These are phyloP conservation scores for Aspergillus sp. DNA, from an alignment of 2,329 filamentous ascomycete genomes.

Conservation along the genomic window DNA sequence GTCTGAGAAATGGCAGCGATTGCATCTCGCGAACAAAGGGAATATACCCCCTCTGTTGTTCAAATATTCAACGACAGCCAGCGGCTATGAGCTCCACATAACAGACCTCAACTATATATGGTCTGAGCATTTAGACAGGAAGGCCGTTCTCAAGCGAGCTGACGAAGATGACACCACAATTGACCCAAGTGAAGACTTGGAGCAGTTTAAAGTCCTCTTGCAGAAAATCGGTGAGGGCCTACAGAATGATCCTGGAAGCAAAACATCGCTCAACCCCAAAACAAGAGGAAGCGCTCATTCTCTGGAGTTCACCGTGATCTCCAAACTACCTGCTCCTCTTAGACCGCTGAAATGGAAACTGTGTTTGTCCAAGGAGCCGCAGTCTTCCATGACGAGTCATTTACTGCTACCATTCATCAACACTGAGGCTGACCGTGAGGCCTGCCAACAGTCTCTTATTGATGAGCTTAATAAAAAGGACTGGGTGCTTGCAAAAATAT, in stretches of 20 bases:
- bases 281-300: conserved; percentile 26
- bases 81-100: conserved; percentile 53
- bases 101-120: conserved; percentile 62
- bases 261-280: conserved; percentile 28
- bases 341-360: conserved; percentile 55
- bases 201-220: conserved; percentile 58
- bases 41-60: conserved; percentile 39
- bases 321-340: conserved; percentile 55
- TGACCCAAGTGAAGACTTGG: conserved; percentile 57
- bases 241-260: conserved; percentile 29
- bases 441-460: conserved; percentile 51
- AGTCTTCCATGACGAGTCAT: conserved; percentile 46
- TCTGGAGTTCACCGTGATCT: conserved; percentile 49
- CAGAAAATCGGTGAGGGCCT: conserved; percentile 56
- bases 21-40: conserved; percentile 27
- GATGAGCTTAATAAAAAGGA: conserved; percentile 57
- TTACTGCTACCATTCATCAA: conserved; percentile 56
- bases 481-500: conserved; percentile 56
- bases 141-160: conserved; percentile 51
- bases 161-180: conserved; percentile 54
- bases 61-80: conserved; percentile 32
- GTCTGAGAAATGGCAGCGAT: conserved; percentile 36
- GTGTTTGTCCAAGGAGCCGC: conserved; percentile 41
- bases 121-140: conserved; percentile 50
- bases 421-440: conserved; percentile 48